A percentile compares a stretch with the other conserved stretches of the same genome.
Conservation (phyloP, 139 green algal species). For the Astrephomene gubernaculifera region DNA sequence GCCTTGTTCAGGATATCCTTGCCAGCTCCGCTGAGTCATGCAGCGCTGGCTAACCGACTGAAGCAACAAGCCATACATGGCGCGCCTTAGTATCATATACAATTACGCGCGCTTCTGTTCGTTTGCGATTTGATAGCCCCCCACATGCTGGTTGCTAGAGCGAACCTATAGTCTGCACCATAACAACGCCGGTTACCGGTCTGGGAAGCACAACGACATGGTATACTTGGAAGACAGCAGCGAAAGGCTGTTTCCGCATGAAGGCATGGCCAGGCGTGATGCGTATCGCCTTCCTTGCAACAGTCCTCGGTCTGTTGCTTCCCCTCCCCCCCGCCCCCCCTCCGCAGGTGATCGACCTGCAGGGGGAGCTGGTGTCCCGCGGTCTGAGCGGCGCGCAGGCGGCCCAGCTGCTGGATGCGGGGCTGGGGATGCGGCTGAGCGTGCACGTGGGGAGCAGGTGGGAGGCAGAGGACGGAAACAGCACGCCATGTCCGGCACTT, state of each 20-base stretch:
- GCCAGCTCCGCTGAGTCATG: too few relatives aligned
- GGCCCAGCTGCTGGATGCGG: constrained; percentile 32
- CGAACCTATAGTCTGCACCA: too few relatives aligned
- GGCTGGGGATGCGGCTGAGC: constrained; percentile 1
- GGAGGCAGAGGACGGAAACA: not conserved
- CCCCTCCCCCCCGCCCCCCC: not conserved
- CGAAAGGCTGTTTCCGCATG: not conserved
- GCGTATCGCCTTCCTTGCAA: not conserved
- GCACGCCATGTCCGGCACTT: not conserved
- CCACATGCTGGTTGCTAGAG: too few relatives aligned
- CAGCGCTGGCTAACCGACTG: too few relatives aligned
- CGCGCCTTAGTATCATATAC: too few relatives aligned
- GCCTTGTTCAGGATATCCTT: too few relatives aligned
- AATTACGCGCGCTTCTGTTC: too few relatives aligned
- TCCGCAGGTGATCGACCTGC: constrained; percentile 22
- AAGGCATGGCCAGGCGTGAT: not conserved
- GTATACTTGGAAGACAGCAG: not conserved
- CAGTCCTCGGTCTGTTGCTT: not conserved
- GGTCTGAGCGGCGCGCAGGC: constrained; percentile 22
- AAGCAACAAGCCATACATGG: too few relatives aligned
- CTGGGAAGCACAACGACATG: not conserved
- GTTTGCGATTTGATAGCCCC: too few relatives aligned
- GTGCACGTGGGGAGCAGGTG: constrained; percentile 37
- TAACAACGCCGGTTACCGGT: too few relatives aligned
- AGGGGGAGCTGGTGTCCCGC: constrained; percentile 32